Conservation (phyloP, 768 basidiomycete species). For the Termitomyces sp. region DNA sequence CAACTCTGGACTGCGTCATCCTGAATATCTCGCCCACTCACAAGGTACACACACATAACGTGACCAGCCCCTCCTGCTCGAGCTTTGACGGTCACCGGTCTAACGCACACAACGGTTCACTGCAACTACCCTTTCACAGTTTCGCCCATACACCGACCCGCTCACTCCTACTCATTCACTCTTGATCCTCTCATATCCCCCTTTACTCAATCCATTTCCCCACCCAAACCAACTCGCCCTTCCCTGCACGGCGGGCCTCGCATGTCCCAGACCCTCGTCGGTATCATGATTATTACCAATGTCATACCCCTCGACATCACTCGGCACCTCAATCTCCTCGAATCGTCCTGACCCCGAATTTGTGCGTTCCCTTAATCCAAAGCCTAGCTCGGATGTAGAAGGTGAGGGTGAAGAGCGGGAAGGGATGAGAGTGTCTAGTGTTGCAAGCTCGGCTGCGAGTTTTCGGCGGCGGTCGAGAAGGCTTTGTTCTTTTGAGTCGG, state of each 20-base stretch:
- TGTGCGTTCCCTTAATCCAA: conserved; percentile 35
- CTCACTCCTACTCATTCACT: conserved; percentile 26
- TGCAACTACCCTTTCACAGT: too few relatives aligned
- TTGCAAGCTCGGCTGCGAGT: conserved; percentile 54
- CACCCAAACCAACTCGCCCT: conserved; percentile 49
- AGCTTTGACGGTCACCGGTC: too few relatives aligned
- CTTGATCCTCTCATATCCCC: conserved; percentile 49
- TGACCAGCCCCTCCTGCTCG: too few relatives aligned
- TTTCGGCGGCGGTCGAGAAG: conserved; percentile 41
- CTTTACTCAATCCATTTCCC: conserved; percentile 32
- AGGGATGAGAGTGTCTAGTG: conserved; percentile 23
- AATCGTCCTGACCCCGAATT: conserved; percentile 38
- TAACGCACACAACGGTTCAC: too few relatives aligned
- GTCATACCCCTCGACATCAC: conserved; percentile 64
- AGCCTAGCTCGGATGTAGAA: conserved; percentile 6
- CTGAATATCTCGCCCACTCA: too few relatives aligned
- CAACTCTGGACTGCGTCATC: too few relatives aligned
- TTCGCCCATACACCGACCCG: too few relatives aligned
- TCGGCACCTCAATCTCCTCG: conserved; percentile 68
- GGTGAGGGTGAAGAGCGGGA: conserved; percentile 29
- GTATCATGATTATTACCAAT: conserved; percentile 21
- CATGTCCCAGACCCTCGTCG: not conserved
- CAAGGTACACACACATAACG: too few relatives aligned
- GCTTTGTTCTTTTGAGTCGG: conserved; percentile 15
- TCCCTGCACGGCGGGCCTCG: conserved; percentile 19